Evolutionary conservation across 306 rosid genomes (phyloP).

Genomic region (Lathyrus tuberosus): DNA sequence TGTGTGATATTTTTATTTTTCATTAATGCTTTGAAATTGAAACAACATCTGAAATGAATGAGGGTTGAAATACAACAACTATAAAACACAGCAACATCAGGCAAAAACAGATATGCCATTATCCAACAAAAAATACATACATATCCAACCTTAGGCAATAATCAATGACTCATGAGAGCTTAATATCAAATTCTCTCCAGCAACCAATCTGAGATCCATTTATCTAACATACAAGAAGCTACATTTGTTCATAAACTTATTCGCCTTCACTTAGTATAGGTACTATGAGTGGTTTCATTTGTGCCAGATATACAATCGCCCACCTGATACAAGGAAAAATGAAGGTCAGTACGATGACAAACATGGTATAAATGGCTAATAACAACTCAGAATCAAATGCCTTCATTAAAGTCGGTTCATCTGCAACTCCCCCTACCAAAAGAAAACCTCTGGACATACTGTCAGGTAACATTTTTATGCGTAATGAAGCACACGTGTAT

Average conservation of each 20-base stretch:
- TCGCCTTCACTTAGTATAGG: slow-evolving; percentile 84
- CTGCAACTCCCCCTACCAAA: not conserved
- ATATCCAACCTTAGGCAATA: slow-evolving; percentile 44
- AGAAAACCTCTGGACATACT: not conserved
- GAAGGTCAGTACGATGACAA: slow-evolving; percentile 23
- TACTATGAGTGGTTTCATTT: slow-evolving; percentile 97
- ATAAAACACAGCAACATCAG: slow-evolving; percentile 26
- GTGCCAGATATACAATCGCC: slow-evolving; percentile 97
- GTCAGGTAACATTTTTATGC: slow-evolving; percentile 19
- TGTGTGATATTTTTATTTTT: slow-evolving; percentile 3
- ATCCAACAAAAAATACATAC: slow-evolving; percentile 53
- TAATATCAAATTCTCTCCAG: slow-evolving; percentile 45
- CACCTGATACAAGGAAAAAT: slow-evolving; percentile 60
- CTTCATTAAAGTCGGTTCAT: not conserved
- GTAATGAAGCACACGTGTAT: not conserved
- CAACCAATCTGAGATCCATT: slow-evolving; percentile 42
- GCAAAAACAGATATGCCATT: slow-evolving; percentile 44
- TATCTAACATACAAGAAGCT: slow-evolving; percentile 41
- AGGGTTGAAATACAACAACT: slow-evolving; percentile 44
- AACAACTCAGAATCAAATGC: not conserved
- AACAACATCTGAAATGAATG: slow-evolving; percentile 46
- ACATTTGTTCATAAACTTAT: slow-evolving; percentile 42
- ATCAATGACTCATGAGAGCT: slow-evolving; percentile 42
- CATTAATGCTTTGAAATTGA: not conserved
- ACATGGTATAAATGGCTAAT: not conserved